Percentiles rank a stretch among this genome's conserved stretches.
Conservation (phyloP, 139 green algal species). For the Yamagishiella unicocca region DNA sequence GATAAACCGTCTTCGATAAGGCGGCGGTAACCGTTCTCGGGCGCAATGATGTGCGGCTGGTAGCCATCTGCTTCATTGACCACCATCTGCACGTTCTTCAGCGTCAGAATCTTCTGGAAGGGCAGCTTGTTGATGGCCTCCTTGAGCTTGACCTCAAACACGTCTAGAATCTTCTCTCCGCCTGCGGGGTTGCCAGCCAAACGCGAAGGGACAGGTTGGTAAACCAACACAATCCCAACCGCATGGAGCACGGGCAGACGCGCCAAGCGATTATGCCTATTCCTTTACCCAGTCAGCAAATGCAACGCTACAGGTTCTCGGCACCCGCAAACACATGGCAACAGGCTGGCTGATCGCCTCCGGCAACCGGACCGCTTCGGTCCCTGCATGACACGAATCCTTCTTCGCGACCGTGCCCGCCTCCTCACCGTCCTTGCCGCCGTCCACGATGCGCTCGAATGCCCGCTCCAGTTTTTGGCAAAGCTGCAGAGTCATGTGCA, state of each 20-base stretch:
- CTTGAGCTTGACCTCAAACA: conserved; percentile 95
- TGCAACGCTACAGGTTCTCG: no score
- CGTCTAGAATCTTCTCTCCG: conserved; percentile 88
- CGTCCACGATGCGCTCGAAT: conserved; percentile 80
- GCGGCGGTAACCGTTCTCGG: conserved; percentile 94
- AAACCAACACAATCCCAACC: no score
- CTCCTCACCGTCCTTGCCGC: conserved; percentile 79
- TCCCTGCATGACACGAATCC: no score
- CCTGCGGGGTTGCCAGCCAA: no score
- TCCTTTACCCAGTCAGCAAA: no score
- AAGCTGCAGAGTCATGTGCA: conserved; percentile 91
- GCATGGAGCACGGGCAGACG: no score
- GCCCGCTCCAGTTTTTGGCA: conserved; percentile 89
- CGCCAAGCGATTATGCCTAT: no score
- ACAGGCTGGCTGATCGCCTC: no score
- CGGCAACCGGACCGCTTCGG: no score
- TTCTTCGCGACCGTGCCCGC: no score
- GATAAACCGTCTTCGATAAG: conserved; percentile 86
- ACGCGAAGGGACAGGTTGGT: no score
- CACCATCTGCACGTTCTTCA: conserved; percentile 79
- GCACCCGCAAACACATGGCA: no score
- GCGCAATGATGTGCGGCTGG: conserved; percentile 97
- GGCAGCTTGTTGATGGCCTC: conserved; percentile 89
- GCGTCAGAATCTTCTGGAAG: conserved; percentile 90
- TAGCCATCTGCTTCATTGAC: conserved; percentile 96